A percentile compares a stretch with the other conserved stretches of the same genome.
These are phyloP conservation scores for Solanum tarapatanum DNA, from an alignment of 257 asterid species.

Conservation along the genomic window DNA sequence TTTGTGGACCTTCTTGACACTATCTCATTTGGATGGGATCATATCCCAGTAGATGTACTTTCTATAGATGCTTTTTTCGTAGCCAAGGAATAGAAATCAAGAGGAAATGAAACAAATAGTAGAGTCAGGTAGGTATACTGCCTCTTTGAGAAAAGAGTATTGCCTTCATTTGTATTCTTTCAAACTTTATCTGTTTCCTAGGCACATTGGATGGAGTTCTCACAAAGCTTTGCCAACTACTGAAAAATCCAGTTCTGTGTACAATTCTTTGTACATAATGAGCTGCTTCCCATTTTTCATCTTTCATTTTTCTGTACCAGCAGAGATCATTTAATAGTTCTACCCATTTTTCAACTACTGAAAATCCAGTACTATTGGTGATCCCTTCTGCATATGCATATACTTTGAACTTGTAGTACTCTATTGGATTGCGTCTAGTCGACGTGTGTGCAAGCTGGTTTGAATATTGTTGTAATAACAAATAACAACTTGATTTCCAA, in stretches of 20 bases:
- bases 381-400: background rate
- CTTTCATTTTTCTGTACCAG: background rate
- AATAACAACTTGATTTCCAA: background rate
- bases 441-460: background rate
- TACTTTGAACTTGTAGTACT: background rate
- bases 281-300: background rate
- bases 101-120: background rate
- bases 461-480: background rate
- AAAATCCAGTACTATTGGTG: background rate
- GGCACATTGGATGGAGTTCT: no score
- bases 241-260: background rate
- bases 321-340: background rate
- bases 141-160: background rate
- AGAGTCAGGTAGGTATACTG: background rate
- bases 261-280: background rate
- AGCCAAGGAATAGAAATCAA: background rate
- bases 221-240: background rate
- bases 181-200: background rate
- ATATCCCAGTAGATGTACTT: background rate
- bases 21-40: background rate
- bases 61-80: background rate
- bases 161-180: background rate
- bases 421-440: background rate
- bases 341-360: no score
- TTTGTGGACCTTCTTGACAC: background rate